Conservation (phyloP, 306 rosid species). For the Fagus sylvatica region DNA sequence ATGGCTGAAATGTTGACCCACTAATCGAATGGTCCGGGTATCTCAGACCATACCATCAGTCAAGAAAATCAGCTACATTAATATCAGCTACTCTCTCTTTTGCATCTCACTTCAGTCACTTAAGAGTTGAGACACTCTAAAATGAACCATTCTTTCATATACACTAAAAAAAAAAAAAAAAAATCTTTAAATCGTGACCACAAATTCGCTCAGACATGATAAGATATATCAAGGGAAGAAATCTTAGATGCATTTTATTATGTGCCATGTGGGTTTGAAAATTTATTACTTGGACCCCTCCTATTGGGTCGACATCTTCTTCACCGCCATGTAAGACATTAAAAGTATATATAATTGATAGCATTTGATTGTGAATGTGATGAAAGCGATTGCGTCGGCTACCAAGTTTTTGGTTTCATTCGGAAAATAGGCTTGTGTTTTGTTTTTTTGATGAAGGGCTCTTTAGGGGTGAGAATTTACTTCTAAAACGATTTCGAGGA, state of each 20-base stretch:
- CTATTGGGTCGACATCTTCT: too few species aligned
- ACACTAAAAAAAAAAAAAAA: too few species aligned
- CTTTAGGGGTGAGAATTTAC: not conserved
- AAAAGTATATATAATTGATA: conserved; percentile 14
- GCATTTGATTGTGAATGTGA: conserved; percentile 31
- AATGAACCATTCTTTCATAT: too few species aligned
- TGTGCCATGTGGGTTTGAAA: conserved; percentile 30
- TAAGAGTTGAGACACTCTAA: too few species aligned
- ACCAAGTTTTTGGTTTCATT: conserved; percentile 9
- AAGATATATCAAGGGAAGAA: conserved; percentile 1
- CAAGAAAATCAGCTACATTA: too few species aligned
- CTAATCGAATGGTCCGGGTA: too few species aligned
- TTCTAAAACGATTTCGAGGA: too few species aligned
- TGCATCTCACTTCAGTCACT: too few species aligned
- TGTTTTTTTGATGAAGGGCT: not conserved
- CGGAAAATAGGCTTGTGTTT: not conserved
- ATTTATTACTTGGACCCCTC: conserved; percentile 29
- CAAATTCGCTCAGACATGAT: conserved; percentile 13
- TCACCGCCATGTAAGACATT: too few species aligned
- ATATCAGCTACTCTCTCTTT: too few species aligned
- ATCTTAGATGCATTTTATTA: conserved; percentile 4
- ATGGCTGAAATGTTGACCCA: too few species aligned
- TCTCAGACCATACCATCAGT: too few species aligned
- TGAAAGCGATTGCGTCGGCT: conserved; percentile 39
- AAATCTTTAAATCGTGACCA: conserved; percentile 29